Evolutionary conservation across 2,329 filamentous ascomycete species (phyloP), one percentile per base, ranked within the genome.

Genomic region (Rosellinia necatrix): DNA sequence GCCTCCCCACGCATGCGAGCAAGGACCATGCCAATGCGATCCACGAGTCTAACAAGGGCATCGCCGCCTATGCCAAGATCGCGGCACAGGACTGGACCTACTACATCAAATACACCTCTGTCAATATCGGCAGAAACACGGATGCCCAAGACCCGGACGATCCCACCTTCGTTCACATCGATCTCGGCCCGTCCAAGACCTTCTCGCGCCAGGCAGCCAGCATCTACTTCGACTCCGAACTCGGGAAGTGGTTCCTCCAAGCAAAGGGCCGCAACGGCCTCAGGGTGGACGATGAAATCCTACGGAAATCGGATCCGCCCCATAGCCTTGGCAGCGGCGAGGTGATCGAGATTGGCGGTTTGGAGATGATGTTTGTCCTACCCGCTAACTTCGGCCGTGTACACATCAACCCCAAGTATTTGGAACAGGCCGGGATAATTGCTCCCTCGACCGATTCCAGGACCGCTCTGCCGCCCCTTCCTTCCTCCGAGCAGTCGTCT

Each of bases 351-450:
- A 90, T 97, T 68, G 89, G 89, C 66, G 90, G 90, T 49, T 90
- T 94, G 1, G 93, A 99, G 76, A 99, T 99, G 94, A 93, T 97
- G 80, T 99, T 99, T 73, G 91, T 97, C 43, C 84, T 96, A n/a
- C 93, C 94, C 0, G 85, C 85, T 21, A 87, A 90, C 63, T 79
- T 84, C 41, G 79, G 78, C 53, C 83, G 84, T 21, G 80, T 92
- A 22, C 79, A 83, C 42, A 86, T 96, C 58, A 84, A 89, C 68
- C 81, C 81, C 19, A 83, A 76, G 66, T 92, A 89, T 68, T 81
- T 90, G 13, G 83, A 89, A 64, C 85, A 89, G 41, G 87, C 88
- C 27, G 81, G 84, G 22, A 76, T 68, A 27, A 62, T 61, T n/a
- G 59, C 63, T 46, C 67, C 68, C 29, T 57, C 55, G 15, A 61